Conservation (phyloP, 192 early-diverging fungal species). For the Coemansia aciculifera region DNA sequence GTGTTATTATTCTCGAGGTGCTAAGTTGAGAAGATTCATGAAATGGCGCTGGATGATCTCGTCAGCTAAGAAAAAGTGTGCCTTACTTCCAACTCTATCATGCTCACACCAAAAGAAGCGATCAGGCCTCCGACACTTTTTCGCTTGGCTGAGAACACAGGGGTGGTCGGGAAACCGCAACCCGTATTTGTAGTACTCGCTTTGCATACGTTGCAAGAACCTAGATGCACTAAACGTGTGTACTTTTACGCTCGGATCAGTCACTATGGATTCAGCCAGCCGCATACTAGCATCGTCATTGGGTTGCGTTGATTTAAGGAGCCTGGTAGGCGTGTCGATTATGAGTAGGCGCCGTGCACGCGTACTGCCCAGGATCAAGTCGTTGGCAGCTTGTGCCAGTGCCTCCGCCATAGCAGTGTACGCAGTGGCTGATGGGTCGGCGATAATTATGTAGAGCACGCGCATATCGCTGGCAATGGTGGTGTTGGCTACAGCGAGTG, state of each 20-base stretch:
- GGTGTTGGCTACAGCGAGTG: not conserved
- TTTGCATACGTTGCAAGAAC: conserved; percentile 27
- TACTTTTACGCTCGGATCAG: conserved; percentile 12
- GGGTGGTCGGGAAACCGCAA: conserved; percentile 18
- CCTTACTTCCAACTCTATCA: conserved; percentile 21
- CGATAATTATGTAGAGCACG: conserved; percentile 16
- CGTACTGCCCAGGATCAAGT: conserved; percentile 12
- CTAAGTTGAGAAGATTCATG: not conserved
- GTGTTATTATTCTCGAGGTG: too few species aligned
- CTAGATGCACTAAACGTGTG: conserved; percentile 11
- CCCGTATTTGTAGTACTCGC: conserved; percentile 35
- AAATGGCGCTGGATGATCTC: conserved; percentile 30
- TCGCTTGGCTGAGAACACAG: conserved; percentile 14
- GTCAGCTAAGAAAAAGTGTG: conserved; percentile 33
- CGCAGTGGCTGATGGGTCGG: not conserved
- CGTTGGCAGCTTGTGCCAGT: conserved; percentile 17
- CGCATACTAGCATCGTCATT: conserved; percentile 4
- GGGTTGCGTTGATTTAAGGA: too few species aligned
- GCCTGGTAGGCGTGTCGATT: conserved; percentile 18
- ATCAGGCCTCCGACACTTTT: conserved; percentile 16
- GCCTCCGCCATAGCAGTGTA: not conserved
- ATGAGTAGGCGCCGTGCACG: conserved; percentile 4
- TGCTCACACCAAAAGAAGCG: conserved; percentile 38
- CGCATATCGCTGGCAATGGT: not conserved
- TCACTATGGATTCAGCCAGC: conserved; percentile 5